Conservation (phyloP, 306 rosid species). For the Macrotyloma uniflorum region DNA sequence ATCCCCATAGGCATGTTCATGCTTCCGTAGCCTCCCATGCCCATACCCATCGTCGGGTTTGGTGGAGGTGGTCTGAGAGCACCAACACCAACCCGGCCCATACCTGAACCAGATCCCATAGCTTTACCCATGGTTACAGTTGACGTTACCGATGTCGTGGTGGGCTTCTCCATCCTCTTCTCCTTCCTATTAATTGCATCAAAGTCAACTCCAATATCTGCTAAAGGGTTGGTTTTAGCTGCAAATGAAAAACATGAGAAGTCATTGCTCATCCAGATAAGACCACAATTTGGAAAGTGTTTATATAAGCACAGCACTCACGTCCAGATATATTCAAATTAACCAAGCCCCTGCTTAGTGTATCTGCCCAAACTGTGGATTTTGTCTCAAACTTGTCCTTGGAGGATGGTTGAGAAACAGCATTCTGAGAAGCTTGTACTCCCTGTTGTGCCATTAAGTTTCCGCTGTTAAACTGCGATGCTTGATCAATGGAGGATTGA, state of each 20-base stretch:
- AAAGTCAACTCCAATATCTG: constrained; percentile 86
- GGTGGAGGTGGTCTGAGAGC: constrained; percentile 57
- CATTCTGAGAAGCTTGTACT: constrained; percentile 43
- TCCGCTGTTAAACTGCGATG: constrained; percentile 51
- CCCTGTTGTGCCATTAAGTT: constrained; percentile 50
- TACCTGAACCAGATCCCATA: constrained; percentile 94
- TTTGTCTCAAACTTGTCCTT: constrained; percentile 79
- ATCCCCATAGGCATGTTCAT: constrained; percentile 27
- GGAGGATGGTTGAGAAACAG: constrained; percentile 52
- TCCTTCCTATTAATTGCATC: constrained; percentile 86
- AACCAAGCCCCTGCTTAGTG: constrained; percentile 85
- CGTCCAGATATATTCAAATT: constrained; percentile 91
- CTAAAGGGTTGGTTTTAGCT: constrained; percentile 83
- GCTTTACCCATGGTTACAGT: constrained; percentile 86
- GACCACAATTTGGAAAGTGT: constrained; percentile 10
- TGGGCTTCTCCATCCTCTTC: constrained; percentile 87
- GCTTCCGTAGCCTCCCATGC: background rate
- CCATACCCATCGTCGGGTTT: constrained; percentile 57
- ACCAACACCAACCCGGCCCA: constrained; percentile 74
- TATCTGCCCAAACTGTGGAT: constrained; percentile 90
- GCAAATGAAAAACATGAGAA: constrained; percentile 44
- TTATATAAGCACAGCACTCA: constrained; percentile 47
- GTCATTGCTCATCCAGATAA: background rate
- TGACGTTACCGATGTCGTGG: constrained; percentile 54
- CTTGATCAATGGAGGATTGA: constrained; percentile 48